A percentile compares a stretch with the other conserved stretches of the same genome.
These are phyloP conservation scores for Crithidia brevicula DNA, from an alignment of 208 protist species.

Conservation along the genomic window DNA sequence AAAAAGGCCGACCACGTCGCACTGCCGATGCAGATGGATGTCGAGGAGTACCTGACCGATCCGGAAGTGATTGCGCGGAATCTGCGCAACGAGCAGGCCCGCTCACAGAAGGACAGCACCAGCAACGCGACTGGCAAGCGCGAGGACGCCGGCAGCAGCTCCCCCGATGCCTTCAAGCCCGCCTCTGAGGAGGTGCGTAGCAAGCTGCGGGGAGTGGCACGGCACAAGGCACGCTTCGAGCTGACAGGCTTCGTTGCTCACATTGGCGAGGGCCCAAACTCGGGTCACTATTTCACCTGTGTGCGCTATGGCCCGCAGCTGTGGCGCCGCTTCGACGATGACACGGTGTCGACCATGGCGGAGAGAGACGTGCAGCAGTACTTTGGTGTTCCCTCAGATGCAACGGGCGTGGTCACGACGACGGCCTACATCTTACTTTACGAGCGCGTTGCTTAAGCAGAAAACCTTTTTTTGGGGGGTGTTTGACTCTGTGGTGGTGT, in stretches of 20 bases:
- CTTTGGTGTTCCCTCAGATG: conserved; percentile 79
- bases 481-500: conserved; percentile 12
- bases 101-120: conserved; percentile 5
- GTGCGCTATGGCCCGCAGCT: conserved; percentile 72
- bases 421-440: conserved; percentile 92
- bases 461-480: conserved; percentile 4
- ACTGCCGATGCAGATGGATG: conserved; percentile 85
- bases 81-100: conserved; percentile 22
- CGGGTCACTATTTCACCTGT: conserved; percentile 93
- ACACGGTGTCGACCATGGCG: conserved; percentile 71
- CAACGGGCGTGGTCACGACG: conserved; percentile 60
- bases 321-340: conserved; percentile 93
- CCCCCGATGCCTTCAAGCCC: conserved; percentile 41
- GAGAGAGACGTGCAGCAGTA: conserved; percentile 84
- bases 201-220: conserved; percentile 58
- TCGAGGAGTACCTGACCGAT: conserved; percentile 78
- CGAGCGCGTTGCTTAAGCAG: conserved; percentile 72
- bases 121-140: conserved; percentile 5
- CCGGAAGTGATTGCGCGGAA: conserved; percentile 32
- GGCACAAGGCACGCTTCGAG: conserved; percentile 81
- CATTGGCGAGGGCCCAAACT: conserved; percentile 74
- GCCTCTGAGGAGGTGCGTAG: conserved; percentile 40
- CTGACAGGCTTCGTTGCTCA: conserved; percentile 92
- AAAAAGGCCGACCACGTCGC: conserved; percentile 90
- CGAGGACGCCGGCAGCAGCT: conserved; percentile 8